These are phyloP conservation scores for Sclerotinia sclerotiorum DNA, from an alignment of 2,329 filamentous ascomycete species.

Conservation along the genomic window DNA sequence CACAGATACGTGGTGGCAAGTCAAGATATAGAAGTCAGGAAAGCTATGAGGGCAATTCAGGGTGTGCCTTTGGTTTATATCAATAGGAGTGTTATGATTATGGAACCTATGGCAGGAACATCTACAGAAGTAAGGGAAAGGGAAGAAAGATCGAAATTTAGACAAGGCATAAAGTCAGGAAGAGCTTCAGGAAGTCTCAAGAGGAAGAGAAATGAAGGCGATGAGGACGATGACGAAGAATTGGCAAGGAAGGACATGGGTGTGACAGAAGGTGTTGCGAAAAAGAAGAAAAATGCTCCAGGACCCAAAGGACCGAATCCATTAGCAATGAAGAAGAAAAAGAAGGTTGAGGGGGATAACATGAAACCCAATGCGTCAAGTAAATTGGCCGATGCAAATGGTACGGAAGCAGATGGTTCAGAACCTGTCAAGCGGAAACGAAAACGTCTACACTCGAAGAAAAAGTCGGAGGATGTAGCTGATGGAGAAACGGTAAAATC, in stretches of 20 bases:
- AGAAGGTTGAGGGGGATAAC: conserved; percentile 38
- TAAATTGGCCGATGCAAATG: conserved; percentile 36
- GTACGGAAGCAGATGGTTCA: conserved; percentile 25
- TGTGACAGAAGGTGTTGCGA: conserved; percentile 36
- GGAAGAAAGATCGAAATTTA: conserved; percentile 74
- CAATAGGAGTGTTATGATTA: conserved; percentile 73
- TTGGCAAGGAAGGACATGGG: conserved; percentile 28
- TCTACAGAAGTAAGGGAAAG: conserved; percentile 62
- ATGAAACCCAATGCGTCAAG: conserved; percentile 31
- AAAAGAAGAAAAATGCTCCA: conserved; percentile 56
- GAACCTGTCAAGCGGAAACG: conserved; percentile 43
- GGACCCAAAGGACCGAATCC: conserved; percentile 72
- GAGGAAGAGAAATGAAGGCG: conserved; percentile 41
- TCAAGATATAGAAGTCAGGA: conserved; percentile 65
- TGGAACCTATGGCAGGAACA: conserved; percentile 72
- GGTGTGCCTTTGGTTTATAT: conserved; percentile 79
- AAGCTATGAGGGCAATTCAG: conserved; percentile 62
- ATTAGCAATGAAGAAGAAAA: conserved; percentile 70
- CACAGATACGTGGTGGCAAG: conserved; percentile 76
- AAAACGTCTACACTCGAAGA: conserved; percentile 40
- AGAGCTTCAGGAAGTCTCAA: conserved; percentile 43
- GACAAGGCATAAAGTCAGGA: conserved; percentile 61
- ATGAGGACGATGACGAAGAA: conserved; percentile 37
- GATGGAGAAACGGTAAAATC: conserved; percentile 21
- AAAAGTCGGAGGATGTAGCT: conserved; percentile 21